Conservation (phyloP, 768 basidiomycete genomes). For the Amanita rimosa region DNA sequence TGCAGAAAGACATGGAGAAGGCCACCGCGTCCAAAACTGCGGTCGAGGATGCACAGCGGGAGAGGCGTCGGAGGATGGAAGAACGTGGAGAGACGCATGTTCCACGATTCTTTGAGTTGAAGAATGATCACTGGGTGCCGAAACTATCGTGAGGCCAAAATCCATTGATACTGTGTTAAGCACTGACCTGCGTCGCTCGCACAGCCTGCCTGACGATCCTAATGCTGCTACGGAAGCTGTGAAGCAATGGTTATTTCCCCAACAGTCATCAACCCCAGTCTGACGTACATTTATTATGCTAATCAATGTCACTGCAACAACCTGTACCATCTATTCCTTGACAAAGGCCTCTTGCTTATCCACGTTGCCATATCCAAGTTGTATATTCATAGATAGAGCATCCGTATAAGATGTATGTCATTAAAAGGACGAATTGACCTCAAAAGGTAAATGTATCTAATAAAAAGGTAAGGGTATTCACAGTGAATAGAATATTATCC, state of each 20-base stretch:
- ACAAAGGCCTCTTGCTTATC: neutral
- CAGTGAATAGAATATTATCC: neutral
- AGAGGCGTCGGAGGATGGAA: conserved; percentile 62
- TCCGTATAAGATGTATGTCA: neutral
- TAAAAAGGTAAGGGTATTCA: neutral
- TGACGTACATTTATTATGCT: neutral
- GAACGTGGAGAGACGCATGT: conserved; percentile 56
- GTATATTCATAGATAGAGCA: conserved; percentile 6
- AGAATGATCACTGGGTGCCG: conserved; percentile 74
- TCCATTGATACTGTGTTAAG: neutral
- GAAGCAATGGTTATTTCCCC: conserved; percentile 69
- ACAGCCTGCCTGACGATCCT: conserved; percentile 63
- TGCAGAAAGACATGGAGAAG: conserved; percentile 83
- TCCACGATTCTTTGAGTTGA: conserved; percentile 73
- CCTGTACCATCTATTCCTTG: conserved; percentile 1
- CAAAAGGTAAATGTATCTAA: neutral
- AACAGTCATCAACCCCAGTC: neutral
- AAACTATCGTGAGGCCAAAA: conserved; percentile 52
- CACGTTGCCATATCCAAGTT: conserved; percentile 2
- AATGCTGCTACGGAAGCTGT: conserved; percentile 54
- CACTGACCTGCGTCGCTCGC: conserved; percentile 7
- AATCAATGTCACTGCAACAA: neutral
- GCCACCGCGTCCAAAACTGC: conserved; percentile 84
- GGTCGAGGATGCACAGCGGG: conserved; percentile 90
- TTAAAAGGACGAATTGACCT: neutral